Percentiles rank a stretch among this genome's conserved stretches.
These are phyloP conservation scores for Solanum chmielewskii DNA, from an alignment of 257 asterid genomes.

Conservation along the genomic window DNA sequence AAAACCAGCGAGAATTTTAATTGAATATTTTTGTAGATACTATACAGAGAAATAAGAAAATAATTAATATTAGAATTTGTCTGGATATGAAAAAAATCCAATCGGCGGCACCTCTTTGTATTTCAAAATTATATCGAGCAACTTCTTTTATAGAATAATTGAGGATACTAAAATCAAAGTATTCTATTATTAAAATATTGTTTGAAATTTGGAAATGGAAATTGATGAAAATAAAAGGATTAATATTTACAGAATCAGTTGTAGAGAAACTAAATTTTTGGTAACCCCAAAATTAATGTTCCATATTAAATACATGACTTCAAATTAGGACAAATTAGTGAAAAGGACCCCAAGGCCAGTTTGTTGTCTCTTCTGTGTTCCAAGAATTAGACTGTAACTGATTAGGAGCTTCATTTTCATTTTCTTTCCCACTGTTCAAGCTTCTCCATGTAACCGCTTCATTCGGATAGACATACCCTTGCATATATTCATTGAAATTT, in stretches of 20 bases:
- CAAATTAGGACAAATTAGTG: background rate
- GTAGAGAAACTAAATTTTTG: no score
- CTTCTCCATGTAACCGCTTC: no score
- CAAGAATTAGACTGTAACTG: background rate
- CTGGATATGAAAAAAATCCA: background rate
- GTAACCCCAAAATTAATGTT: no score
- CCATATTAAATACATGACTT: no score
- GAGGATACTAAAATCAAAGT: background rate
- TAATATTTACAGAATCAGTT: no score
- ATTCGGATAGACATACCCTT: background rate
- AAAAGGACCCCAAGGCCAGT: background rate
- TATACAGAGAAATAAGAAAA: background rate
- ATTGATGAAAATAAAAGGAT: no score
- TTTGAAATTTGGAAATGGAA: no score
- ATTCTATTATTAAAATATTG: background rate
- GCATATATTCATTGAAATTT: background rate
- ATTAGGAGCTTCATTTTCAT: background rate
- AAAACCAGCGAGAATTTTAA: background rate
- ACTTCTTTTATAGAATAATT: background rate
- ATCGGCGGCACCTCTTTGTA: background rate
- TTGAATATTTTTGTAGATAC: background rate
- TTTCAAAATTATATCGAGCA: background rate
- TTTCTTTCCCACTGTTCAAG: background rate
- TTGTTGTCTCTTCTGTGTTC: background rate
- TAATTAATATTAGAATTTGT: background rate